Percentiles rank a stretch among this genome's conserved stretches.
These are phyloP conservation scores for Komagataella populi DNA, from an alignment of 805 yeast species.

Conservation along the genomic window DNA sequence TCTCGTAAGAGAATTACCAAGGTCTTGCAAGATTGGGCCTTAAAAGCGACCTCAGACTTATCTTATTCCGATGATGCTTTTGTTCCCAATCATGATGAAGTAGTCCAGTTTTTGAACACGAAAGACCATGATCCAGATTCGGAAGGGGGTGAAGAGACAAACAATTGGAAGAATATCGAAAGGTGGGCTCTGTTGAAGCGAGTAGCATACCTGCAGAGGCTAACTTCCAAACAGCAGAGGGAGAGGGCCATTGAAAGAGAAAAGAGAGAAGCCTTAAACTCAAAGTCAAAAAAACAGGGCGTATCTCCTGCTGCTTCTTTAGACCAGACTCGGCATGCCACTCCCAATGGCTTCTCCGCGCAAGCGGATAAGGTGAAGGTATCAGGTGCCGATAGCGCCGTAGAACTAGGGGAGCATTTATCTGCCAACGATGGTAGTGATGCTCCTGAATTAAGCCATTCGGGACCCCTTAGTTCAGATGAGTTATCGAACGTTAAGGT, in stretches of 20 bases:
- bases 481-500: background rate
- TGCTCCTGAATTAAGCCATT: background rate
- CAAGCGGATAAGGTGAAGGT: background rate
- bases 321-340: background rate
- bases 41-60: slow-evolving; percentile 6
- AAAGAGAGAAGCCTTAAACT: slow-evolving; percentile 15
- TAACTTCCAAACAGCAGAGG: slow-evolving; percentile 35
- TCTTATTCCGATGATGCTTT: slow-evolving; percentile 22
- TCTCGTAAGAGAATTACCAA: slow-evolving; percentile 41
- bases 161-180: slow-evolving; percentile 30
- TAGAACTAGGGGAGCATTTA: background rate
- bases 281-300: background rate
- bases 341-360: background rate
- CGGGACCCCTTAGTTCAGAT: background rate
- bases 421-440: background rate
- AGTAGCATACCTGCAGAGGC: slow-evolving; percentile 54
- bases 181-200: slow-evolving; percentile 65
- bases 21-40: slow-evolving; percentile 32
- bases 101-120: slow-evolving; percentile 38
- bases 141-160: slow-evolving; percentile 21
- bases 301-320: background rate
- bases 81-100: slow-evolving; percentile 45
- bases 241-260: slow-evolving; percentile 24
- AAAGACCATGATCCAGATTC: slow-evolving; percentile 20
- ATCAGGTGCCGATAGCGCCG: background rate